Conservation (phyloP, 495 filamentous ascomycete species). For the Rhypophila decipiens region DNA sequence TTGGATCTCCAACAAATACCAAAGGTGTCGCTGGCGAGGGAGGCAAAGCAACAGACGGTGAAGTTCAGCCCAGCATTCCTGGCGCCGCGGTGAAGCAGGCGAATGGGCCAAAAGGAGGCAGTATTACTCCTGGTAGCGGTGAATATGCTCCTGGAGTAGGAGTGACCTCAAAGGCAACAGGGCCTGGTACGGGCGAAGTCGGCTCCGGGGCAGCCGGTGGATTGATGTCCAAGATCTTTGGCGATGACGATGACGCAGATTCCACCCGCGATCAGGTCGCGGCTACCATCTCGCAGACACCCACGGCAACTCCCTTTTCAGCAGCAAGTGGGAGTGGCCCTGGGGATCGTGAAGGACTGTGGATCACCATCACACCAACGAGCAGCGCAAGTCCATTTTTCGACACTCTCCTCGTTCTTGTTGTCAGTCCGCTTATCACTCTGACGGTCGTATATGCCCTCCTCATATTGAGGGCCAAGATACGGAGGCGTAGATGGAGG, state of each 20-base stretch:
- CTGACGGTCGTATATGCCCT: slow-evolving; percentile 89
- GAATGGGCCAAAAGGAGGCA: slow-evolving; percentile 53
- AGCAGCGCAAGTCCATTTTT: slow-evolving; percentile 92
- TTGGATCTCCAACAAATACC: slow-evolving; percentile 28
- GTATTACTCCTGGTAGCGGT: slow-evolving; percentile 70
- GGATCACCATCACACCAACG: slow-evolving; percentile 91
- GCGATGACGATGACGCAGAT: slow-evolving; percentile 36
- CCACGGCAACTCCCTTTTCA: background rate
- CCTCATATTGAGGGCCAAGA: slow-evolving; percentile 78
- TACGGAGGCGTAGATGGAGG: slow-evolving; percentile 85
- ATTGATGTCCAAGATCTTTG: slow-evolving; percentile 40
- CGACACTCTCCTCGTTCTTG: slow-evolving; percentile 87
- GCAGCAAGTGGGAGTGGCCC: slow-evolving; percentile 20
- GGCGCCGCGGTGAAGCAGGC: slow-evolving; percentile 9
- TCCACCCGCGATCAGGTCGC: slow-evolving; percentile 11
- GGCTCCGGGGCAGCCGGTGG: slow-evolving; percentile 18
- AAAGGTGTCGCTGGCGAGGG: slow-evolving; percentile 6
- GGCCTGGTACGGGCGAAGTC: slow-evolving; percentile 16
- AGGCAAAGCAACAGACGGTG: slow-evolving; percentile 5
- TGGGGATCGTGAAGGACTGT: slow-evolving; percentile 69
- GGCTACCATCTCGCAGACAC: slow-evolving; percentile 3
- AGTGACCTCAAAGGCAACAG: slow-evolving; percentile 18
- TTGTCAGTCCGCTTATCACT: slow-evolving; percentile 87
- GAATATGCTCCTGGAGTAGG: slow-evolving; percentile 49
- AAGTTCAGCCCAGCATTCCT: background rate